Conservation (phyloP, 2,329 filamentous ascomycete species). For the Neodidymelliopsis sp. region DNA sequence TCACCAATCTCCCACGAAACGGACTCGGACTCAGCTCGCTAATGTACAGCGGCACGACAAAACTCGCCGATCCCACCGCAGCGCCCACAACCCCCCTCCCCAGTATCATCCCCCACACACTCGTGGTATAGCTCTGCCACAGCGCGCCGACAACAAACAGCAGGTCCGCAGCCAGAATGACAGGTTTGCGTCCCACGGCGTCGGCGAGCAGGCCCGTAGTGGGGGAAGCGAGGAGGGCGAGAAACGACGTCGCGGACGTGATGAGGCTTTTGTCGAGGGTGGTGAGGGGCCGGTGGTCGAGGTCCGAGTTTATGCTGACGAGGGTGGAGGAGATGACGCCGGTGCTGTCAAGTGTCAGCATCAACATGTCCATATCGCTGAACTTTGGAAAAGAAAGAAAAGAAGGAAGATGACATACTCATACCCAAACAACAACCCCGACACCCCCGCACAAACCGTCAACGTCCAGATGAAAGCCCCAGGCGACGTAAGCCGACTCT, state of each 20-base stretch:
- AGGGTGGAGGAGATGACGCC: constrained; percentile 69
- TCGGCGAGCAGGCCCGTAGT: constrained; percentile 69
- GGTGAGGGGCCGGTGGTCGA: constrained; percentile 58
- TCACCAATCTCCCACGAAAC: constrained; percentile 80
- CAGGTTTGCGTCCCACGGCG: constrained; percentile 79
- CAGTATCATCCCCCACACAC: constrained; percentile 69
- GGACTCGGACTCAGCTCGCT: constrained; percentile 82
- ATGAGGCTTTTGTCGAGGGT: constrained; percentile 67
- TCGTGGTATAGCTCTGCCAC: constrained; percentile 66
- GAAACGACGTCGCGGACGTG: constrained; percentile 64
- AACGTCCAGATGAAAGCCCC: constrained; percentile 62
- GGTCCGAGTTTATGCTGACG: constrained; percentile 62
- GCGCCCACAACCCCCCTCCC: constrained; percentile 75
- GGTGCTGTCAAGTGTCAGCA: constrained; percentile 51
- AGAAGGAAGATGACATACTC: constrained; percentile 55
- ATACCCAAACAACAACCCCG: constrained; percentile 67
- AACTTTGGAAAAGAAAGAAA: not conserved
- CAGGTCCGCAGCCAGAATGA: constrained; percentile 70
- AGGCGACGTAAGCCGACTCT: constrained; percentile 33
- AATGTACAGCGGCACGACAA: constrained; percentile 81
- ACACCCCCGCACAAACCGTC: constrained; percentile 65
- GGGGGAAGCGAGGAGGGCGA: constrained; percentile 64
- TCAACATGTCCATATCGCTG: constrained; percentile 2
- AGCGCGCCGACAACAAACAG: constrained; percentile 74
- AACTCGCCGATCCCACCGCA: constrained; percentile 77